These are phyloP conservation scores for Aspergillus vadensis DNA, from an alignment of 2,329 filamentous ascomycete species.

Conservation along the genomic window DNA sequence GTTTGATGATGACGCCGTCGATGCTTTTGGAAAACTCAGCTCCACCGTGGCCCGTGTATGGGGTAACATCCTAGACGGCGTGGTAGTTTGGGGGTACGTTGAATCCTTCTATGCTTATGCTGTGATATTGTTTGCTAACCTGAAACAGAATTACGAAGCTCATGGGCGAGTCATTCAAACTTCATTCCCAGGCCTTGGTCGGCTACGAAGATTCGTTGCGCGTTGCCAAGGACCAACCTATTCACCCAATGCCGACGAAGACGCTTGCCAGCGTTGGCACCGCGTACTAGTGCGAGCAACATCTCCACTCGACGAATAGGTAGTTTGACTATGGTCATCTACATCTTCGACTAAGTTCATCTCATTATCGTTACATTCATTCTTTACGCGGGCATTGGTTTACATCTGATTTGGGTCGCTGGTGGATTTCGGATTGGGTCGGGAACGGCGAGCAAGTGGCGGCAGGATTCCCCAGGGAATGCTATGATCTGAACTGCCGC, in stretches of 20 bases:
- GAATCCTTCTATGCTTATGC: background rate
- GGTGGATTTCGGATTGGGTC: conserved; percentile 36
- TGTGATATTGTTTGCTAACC: conserved; percentile 47
- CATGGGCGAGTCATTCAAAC: conserved; percentile 97
- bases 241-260: conserved; percentile 48
- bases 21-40: conserved; percentile 82
- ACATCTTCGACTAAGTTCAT: conserved; percentile 14
- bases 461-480: conserved; percentile 38
- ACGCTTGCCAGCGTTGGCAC: conserved; percentile 47
- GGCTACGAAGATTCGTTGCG: conserved; percentile 76
- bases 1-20: conserved; percentile 82
- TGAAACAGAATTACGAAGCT: conserved; percentile 62
- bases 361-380: conserved; percentile 32
- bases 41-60: conserved; percentile 93
- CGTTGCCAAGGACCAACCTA: conserved; percentile 43
- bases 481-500: conserved; percentile 32
- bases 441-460: conserved; percentile 41
- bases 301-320: background rate
- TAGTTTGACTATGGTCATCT: too few relatives aligned
- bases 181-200: conserved; percentile 90
- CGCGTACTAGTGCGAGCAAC: conserved; percentile 36
- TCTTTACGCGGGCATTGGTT: conserved; percentile 35
- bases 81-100: conserved; percentile 98
- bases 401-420: conserved; percentile 45
- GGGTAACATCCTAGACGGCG: conserved; percentile 98